Evolutionary conservation across 768 basidiomycete species (phyloP), one percentile per base, ranked within the genome.

Genomic region (Lentinula aciculospora): DNA sequence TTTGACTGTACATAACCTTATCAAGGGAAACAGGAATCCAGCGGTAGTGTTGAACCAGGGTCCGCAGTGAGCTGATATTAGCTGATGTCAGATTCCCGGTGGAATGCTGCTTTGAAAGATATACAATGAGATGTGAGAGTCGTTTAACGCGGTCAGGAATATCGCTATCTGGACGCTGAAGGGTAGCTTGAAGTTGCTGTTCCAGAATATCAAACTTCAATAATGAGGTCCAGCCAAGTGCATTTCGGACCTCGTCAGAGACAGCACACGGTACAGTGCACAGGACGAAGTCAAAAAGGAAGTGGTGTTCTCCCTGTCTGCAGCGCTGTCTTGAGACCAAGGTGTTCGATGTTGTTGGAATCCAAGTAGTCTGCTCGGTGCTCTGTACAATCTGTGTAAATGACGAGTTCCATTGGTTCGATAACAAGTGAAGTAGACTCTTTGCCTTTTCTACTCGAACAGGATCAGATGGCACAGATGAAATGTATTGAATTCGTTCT

Each of bases 211-310:
- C 48, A 15, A 71, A 57, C 0, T 71, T 45, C 31, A 80, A 48
- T 0, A 69, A 69, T 29, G 70, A 53, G 56, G 75, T 66, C 80
- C 81, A 82, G 1, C 71, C 68, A 29, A 81, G 65, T 2, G 66
- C 65, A 1, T 48, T 53, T 9, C 63, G 68, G 27, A 80, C 60
- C 0, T 71, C 66, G 4, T 62, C 40, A 15, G 45, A 57, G 12
- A 70, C 53, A 17, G 42, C 23, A 6, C 59, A 32, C 27, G 70
- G 68, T 45, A 79, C 63, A 1, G 71, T 62, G 1, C 68, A 60
- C 31, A 80, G 62, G 2, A 80, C 75, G 32, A 68, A 60, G 55
- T 80, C 75, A 56, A 76, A 79, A 2, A 81, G 56, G 10, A 59
- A 64, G 49, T 60, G 63, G 15, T 48, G 66, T n/a, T 64, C 64